These are phyloP conservation scores for Brettanomyces anomalus DNA, from an alignment of 805 yeast species.

Conservation along the genomic window DNA sequence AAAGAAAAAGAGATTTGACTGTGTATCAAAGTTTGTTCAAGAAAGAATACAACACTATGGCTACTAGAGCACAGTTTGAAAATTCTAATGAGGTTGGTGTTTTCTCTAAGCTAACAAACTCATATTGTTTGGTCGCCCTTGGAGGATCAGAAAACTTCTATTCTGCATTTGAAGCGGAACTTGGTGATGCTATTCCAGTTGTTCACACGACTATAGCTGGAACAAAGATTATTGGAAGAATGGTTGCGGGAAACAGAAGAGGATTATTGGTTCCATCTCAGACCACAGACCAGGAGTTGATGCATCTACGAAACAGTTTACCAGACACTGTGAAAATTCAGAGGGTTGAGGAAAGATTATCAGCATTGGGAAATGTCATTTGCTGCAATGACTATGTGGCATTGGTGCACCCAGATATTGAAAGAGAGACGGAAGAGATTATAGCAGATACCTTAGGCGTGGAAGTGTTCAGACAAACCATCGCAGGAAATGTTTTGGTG, in stretches of 20 bases:
- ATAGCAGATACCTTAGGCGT: slow-evolving; percentile 98
- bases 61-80: slow-evolving; percentile 66
- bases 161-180: slow-evolving; percentile 95
- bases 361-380: slow-evolving; percentile 95
- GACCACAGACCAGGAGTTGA: slow-evolving; percentile 96
- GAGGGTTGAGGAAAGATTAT: slow-evolving; percentile 94
- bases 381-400: slow-evolving; percentile 99
- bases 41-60: slow-evolving; percentile 30
- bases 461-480: slow-evolving; percentile 97
- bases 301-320: slow-evolving; percentile 91
- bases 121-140: slow-evolving; percentile 91
- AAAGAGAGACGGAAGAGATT: slow-evolving; percentile 97
- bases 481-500: slow-evolving; percentile 95
- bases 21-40: no score
- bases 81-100: slow-evolving; percentile 90
- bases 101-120: slow-evolving; percentile 88
- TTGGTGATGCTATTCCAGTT: slow-evolving; percentile 94
- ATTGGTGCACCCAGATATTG: slow-evolving; percentile 97
- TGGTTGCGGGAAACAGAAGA: slow-evolving; percentile 98
- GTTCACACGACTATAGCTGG: slow-evolving; percentile 98
- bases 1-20: no score
- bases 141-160: slow-evolving; percentile 84
- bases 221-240: slow-evolving; percentile 93
- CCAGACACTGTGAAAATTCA: slow-evolving; percentile 95
- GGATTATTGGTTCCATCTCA: slow-evolving; percentile 95